Conservation (phyloP, 2,329 filamentous ascomycete genomes). For the Pezicula neosporulosa region DNA sequence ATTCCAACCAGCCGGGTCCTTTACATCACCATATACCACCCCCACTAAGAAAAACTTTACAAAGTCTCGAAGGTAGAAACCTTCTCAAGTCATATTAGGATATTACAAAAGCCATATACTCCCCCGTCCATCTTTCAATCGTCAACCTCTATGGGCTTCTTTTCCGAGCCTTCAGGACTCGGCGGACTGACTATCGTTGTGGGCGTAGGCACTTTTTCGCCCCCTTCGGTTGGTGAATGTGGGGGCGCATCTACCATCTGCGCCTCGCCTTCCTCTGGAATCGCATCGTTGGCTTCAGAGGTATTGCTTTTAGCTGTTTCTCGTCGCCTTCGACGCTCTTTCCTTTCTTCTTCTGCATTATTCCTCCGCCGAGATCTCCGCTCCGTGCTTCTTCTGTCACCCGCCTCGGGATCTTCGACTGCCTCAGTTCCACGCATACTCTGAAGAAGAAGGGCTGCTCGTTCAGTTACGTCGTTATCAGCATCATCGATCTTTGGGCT, state of each 20-base stretch:
- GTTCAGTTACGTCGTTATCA: conserved; percentile 73
- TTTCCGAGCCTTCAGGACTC: conserved; percentile 22
- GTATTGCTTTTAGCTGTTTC: conserved; percentile 47
- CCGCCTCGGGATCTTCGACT: conserved; percentile 47
- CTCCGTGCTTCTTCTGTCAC: conserved; percentile 55
- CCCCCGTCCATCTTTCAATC: conserved; percentile 1
- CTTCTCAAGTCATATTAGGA: conserved; percentile 1
- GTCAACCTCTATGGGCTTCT: conserved; percentile 25
- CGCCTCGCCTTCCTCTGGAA: conserved; percentile 10
- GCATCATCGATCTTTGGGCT: conserved; percentile 23
- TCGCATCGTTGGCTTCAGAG: conserved; percentile 7
- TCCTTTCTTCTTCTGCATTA: conserved; percentile 76
- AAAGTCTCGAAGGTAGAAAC: not conserved
- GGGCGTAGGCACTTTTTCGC: conserved; percentile 19
- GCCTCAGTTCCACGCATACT: conserved; percentile 67
- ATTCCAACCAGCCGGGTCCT: too few species aligned
- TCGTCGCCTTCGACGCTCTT: conserved; percentile 62
- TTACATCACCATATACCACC: too few species aligned
- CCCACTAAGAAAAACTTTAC: too few species aligned
- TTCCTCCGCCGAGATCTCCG: conserved; percentile 54
- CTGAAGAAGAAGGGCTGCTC: conserved; percentile 79
- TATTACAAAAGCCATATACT: conserved; percentile 1
- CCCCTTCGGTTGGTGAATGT: conserved; percentile 10
- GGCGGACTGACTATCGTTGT: conserved; percentile 28
- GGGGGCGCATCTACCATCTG: conserved; percentile 6